Base-by-base conservation (phyloP, 139 green algal genomes). In the Chlamydomonas sp. region DNA sequence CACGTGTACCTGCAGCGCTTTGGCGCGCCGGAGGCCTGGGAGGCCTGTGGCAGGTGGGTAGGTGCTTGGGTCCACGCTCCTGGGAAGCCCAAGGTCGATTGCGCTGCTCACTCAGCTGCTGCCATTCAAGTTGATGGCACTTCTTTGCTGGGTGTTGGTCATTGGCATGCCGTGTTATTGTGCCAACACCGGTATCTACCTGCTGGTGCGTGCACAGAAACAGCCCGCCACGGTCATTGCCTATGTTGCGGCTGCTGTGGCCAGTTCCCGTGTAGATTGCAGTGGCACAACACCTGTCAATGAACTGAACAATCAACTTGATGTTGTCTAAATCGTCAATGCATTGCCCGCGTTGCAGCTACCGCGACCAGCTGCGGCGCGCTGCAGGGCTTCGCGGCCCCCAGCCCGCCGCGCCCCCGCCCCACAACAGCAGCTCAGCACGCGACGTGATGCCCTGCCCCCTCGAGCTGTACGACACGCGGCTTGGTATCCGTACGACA, bases 401-500 rank as follows among this genome's bases (percentile, higher is more conserved):
- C 0, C 14, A 10, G 1, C 62, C n/a, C 62, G 3, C 20, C 15
- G 59, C 83, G 83, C 72, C 73, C 17, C 71, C 76, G 83, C 73
- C 83, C 62, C 64, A 9, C 8, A 7, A 9, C 8, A 7, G 8
- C 64, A 7, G 8, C 9, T 7, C 64, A 7, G 64, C 64, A 69
- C 7, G 8, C 64, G 64, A 7, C 64, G 7, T 7, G 8, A 9
- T 16, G 9, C 64, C 64, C 9, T 69, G 10, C 49, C 9, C n/a
- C 3, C 73, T 87, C 10, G 73, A 80, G 63, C 17, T 0, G 62
- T 80, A 87, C 73, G 83, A 87, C 71, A 60, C 59, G 3, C 17
- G 6, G 72, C 80, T 75, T 61, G 83, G 73, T 17, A 49, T 87
- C 63, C 72, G 72, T 63, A 87, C 83, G 2, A 15, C 80, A 4